These are phyloP conservation scores for Populus ilicifolia DNA, from an alignment of 345 rosid species.

Conservation along the genomic window DNA sequence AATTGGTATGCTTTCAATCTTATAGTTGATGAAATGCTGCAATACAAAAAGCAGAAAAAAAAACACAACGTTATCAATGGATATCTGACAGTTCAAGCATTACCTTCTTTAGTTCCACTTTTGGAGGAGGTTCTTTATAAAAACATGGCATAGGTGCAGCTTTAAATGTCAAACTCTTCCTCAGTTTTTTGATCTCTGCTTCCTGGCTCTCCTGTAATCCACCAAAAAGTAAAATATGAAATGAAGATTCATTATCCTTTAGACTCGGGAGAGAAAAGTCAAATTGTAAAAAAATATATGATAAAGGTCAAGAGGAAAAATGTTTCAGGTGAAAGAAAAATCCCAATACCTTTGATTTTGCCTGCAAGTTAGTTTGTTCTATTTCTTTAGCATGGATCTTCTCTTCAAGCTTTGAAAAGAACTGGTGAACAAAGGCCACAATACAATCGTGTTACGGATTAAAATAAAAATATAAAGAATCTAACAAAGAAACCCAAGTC, in stretches of 20 bases:
- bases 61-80: background rate
- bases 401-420: conserved; percentile 33
- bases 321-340: conserved; percentile 2
- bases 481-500: background rate
- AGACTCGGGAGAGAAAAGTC: background rate
- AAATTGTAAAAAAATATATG: background rate
- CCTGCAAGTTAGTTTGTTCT: conserved; percentile 28
- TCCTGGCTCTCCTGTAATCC: conserved; percentile 30
- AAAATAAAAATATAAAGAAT: conserved; percentile 4
- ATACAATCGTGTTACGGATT: background rate
- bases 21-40: background rate
- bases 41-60: background rate
- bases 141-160: conserved; percentile 34
- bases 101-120: conserved; percentile 32
- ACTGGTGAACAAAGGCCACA: conserved; percentile 14
- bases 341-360: conserved; percentile 21
- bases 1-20: conserved; percentile 6
- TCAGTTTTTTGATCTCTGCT: conserved; percentile 31
- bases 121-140: conserved; percentile 34
- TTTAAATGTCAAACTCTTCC: conserved; percentile 32
- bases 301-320: conserved; percentile 7
- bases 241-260: background rate
- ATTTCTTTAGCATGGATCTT: conserved; percentile 33
- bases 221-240: background rate
- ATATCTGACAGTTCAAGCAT: background rate